Percentiles rank a stretch among this genome's conserved stretches.
phyloP scores from a whole-genome alignment of 805 yeast genomes.

The Yamadazyma takamatsuzukensis region DNA sequence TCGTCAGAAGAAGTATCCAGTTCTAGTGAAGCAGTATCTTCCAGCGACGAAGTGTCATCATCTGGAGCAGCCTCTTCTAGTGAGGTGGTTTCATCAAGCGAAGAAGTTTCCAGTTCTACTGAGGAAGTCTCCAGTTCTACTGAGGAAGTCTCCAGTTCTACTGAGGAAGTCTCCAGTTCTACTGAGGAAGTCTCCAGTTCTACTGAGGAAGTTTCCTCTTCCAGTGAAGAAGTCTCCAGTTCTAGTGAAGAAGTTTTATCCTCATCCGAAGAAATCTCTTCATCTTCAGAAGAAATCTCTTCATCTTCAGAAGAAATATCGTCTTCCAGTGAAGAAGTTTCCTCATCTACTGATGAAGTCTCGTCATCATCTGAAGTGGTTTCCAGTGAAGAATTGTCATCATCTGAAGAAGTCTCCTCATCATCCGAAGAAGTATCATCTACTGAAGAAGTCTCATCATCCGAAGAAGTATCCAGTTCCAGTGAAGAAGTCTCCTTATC shows the following conservation, averaged over 20 bases:
- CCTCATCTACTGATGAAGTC: neutral
- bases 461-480: neutral
- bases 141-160: no score
- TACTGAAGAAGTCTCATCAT: neutral
- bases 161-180: no score
- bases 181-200: neutral
- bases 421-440: neutral
- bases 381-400: slow-evolving; percentile 1
- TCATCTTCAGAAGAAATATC: slow-evolving; percentile 1
- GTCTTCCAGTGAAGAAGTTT: slow-evolving; percentile 2
- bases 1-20: slow-evolving; percentile 1
- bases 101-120: no score
- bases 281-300: slow-evolving; percentile 2
- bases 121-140: no score
- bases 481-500: neutral
- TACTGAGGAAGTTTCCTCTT: neutral
- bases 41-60: slow-evolving; percentile 1
- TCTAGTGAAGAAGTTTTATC: slow-evolving; percentile 1
- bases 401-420: neutral
- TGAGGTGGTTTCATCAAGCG: no score
- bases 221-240: neutral
- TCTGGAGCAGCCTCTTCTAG: slow-evolving; percentile 1
- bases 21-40: slow-evolving; percentile 1
- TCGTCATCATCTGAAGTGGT: slow-evolving; percentile 1
- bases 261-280: slow-evolving; percentile 1